Evolutionary conservation across 2,329 filamentous ascomycete genomes (phyloP).

Genomic region (Westerdykella ornata): DNA sequence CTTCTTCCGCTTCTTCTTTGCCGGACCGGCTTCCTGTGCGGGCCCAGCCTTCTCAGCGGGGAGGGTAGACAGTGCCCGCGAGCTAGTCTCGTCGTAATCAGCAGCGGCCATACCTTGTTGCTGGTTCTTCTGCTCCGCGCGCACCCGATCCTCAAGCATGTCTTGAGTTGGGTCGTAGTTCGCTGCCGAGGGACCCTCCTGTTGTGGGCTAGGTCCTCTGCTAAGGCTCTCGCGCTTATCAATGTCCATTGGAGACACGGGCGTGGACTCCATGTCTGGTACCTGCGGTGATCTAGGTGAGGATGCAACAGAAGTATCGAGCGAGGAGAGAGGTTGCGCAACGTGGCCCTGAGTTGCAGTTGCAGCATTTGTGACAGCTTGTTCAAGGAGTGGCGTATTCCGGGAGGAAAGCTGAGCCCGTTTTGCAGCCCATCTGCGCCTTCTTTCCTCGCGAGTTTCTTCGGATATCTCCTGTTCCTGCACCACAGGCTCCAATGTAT

Average conservation of each 20-base stretch:
- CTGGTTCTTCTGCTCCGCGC: constrained; percentile 55
- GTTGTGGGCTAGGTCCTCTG: constrained; percentile 27
- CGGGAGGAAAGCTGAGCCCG: constrained; percentile 34
- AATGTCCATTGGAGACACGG: constrained; percentile 37
- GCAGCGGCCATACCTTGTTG: constrained; percentile 38
- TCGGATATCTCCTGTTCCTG: constrained; percentile 24
- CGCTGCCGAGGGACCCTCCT: constrained; percentile 77
- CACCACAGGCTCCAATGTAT: constrained; percentile 9
- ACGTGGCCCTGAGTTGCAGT: no score
- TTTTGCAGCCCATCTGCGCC: constrained; percentile 29
- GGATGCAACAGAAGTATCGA: constrained; percentile 42
- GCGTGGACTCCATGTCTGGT: constrained; percentile 32
- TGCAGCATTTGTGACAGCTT: constrained; percentile 43
- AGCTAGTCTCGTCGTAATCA: constrained; percentile 54
- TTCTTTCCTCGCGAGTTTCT: constrained; percentile 31
- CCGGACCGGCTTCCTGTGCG: constrained; percentile 28
- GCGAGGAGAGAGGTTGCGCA: constrained; percentile 7
- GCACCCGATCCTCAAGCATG: constrained; percentile 74
- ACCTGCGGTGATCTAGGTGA: constrained; percentile 29
- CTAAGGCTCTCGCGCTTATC: constrained; percentile 38
- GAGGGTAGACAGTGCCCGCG: constrained; percentile 48
- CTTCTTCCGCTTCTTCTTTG: constrained; percentile 44
- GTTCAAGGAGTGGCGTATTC: constrained; percentile 62
- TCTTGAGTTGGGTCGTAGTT: constrained; percentile 87
- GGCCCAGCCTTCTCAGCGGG: constrained; percentile 33